phyloP scores from a whole-genome alignment of 2,329 filamentous ascomycete genomes.

The Hyphodiscus sp. region DNA sequence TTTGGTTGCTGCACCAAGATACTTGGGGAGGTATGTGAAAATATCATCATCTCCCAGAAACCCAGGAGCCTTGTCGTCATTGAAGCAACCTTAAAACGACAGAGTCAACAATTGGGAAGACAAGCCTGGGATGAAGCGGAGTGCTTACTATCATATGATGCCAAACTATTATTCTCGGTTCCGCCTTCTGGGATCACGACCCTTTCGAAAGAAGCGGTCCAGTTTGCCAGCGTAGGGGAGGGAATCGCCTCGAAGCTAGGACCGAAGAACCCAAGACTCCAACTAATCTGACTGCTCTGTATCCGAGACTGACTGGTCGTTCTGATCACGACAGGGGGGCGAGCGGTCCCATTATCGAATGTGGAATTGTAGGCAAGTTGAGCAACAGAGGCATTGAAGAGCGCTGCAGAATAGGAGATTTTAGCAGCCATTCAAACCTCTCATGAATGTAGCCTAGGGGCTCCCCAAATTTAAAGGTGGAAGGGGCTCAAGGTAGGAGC shows the following conservation, averaged over 20 bases:
- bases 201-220: slow-evolving; percentile 38
- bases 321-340: slow-evolving; percentile 43
- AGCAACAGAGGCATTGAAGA: slow-evolving; percentile 43
- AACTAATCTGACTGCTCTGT: slow-evolving; percentile 46
- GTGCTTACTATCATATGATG: slow-evolving; percentile 38
- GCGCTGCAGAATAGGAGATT: slow-evolving; percentile 10
- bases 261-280: slow-evolving; percentile 47
- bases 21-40: slow-evolving; percentile 39
- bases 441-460: too few species aligned
- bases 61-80: slow-evolving; percentile 27
- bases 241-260: slow-evolving; percentile 35
- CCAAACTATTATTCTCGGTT: slow-evolving; percentile 46
- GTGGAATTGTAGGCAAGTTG: slow-evolving; percentile 42
- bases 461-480: too few species aligned
- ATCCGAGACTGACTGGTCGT: slow-evolving; percentile 50
- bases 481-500: too few species aligned
- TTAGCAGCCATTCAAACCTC: too few species aligned
- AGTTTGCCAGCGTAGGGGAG: slow-evolving; percentile 34
- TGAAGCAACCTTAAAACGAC: slow-evolving; percentile 30
- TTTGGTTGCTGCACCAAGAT: slow-evolving; percentile 38
- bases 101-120: too few species aligned
- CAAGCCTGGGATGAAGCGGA: too few species aligned
- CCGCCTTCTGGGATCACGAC: slow-evolving; percentile 45
- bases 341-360: slow-evolving; percentile 39
- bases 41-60: slow-evolving; percentile 35